Percentiles rank a stretch among this genome's conserved stretches.
Conservation (phyloP, 2,329 filamentous ascomycete species). For the Nannizzia gypsea region DNA sequence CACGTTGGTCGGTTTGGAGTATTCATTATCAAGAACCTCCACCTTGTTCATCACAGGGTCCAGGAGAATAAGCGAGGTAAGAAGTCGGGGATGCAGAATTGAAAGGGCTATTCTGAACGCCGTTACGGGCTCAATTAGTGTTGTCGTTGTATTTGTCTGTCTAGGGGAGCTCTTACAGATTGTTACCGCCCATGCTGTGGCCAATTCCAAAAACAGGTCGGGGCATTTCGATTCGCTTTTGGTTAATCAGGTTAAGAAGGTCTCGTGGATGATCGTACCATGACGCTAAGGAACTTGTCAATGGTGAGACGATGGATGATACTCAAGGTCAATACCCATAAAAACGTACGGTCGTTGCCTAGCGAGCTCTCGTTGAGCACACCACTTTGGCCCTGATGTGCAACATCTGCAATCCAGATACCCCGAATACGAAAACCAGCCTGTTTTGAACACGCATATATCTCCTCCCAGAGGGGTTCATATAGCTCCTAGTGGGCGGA, state of each 20-base stretch:
- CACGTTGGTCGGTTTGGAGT: constrained; percentile 17
- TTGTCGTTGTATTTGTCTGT: neutral
- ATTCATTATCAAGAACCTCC: constrained; percentile 34
- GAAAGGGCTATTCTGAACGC: constrained; percentile 47
- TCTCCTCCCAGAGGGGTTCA: constrained; percentile 80
- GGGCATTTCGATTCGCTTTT: constrained; percentile 66
- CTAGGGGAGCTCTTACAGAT: constrained; percentile 39
- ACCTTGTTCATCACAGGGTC: constrained; percentile 62
- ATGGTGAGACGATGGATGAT: neutral
- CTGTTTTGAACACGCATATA: constrained; percentile 47
- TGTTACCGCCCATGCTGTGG: constrained; percentile 75
- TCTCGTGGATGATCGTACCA: constrained; percentile 84
- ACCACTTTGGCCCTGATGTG: constrained; percentile 69
- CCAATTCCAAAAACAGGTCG: constrained; percentile 74
- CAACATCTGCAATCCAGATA: constrained; percentile 87
- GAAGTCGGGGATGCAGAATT: constrained; percentile 67
- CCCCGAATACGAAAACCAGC: constrained; percentile 59
- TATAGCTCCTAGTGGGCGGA: constrained; percentile 58
- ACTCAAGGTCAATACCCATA: neutral
- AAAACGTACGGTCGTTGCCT: constrained; percentile 69
- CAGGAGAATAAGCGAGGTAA: constrained; percentile 64
- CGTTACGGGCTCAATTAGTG: neutral
- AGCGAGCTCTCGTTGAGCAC: constrained; percentile 62
- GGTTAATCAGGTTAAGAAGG: constrained; percentile 72
- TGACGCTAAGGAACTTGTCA: constrained; percentile 44